Percentiles rank a stretch among this genome's conserved stretches.
phyloP scores from a whole-genome alignment of 352 stramenopile genomes.

The Phytophthora fragariae region DNA sequence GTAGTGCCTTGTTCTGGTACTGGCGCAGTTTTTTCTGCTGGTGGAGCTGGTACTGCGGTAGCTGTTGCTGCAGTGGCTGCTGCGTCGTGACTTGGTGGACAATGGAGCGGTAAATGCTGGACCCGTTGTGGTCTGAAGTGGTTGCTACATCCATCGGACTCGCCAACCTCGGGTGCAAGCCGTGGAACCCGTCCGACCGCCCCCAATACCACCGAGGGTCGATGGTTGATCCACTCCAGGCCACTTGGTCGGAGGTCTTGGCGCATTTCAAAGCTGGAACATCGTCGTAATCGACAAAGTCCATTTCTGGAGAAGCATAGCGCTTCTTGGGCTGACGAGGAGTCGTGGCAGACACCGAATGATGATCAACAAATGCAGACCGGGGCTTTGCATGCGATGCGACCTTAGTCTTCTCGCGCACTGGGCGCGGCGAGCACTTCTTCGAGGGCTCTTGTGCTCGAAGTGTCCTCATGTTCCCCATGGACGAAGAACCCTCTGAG shows the following conservation, averaged over 20 bases:
- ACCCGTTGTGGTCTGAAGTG: not conserved
- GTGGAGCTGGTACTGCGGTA: slow-evolving; percentile 2
- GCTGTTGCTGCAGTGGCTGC: slow-evolving; percentile 9
- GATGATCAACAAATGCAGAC: not conserved
- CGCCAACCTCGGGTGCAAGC: slow-evolving; percentile 24
- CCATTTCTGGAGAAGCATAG: slow-evolving; percentile 15
- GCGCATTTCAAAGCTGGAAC: slow-evolving; percentile 17
- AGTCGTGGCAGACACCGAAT: not conserved
- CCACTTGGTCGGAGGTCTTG: slow-evolving; percentile 16
- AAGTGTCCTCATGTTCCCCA: slow-evolving; percentile 27
- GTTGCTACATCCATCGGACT: slow-evolving; percentile 5
- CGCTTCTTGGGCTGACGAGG: slow-evolving; percentile 19
- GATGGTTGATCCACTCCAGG: slow-evolving; percentile 4
- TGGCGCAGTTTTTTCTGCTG: slow-evolving; percentile 4
- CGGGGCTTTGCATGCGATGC: not conserved
- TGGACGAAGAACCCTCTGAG: slow-evolving; percentile 19
- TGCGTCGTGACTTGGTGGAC: slow-evolving; percentile 11
- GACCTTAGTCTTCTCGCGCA: slow-evolving; percentile 14
- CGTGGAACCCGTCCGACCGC: slow-evolving; percentile 24
- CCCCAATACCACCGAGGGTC: slow-evolving; percentile 23
- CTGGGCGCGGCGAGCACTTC: slow-evolving; percentile 19
- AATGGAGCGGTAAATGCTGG: slow-evolving; percentile 7
- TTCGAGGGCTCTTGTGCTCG: not conserved
- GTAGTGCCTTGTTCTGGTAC: not conserved
- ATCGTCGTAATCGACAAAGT: slow-evolving; percentile 9